Percentiles rank a stretch among this genome's conserved stretches.
These are phyloP conservation scores for Colletotrichum tamarilloi DNA, from an alignment of 2,329 filamentous ascomycete species.

Conservation along the genomic window DNA sequence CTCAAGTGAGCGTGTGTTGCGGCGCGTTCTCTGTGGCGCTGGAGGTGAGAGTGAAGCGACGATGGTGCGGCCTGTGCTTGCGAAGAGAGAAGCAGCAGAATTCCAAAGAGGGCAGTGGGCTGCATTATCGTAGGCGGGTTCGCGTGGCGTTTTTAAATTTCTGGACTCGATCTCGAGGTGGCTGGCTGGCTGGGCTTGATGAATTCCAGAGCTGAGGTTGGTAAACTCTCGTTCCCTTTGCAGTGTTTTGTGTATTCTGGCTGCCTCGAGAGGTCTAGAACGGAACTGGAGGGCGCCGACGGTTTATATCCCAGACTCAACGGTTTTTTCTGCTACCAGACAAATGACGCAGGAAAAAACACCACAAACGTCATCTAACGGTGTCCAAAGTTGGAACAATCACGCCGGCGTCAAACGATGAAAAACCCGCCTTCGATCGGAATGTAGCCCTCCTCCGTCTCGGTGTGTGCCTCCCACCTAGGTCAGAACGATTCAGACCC, in stretches of 20 bases:
- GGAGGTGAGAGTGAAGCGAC: slow-evolving; percentile 26
- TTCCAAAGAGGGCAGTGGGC: slow-evolving; percentile 14
- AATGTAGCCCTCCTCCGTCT: slow-evolving; percentile 11
- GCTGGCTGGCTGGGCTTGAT: background rate
- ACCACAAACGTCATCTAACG: slow-evolving; percentile 28
- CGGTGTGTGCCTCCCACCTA: background rate
- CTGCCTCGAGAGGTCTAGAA: slow-evolving; percentile 5
- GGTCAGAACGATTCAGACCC: slow-evolving; percentile 22
- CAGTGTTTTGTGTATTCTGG: background rate
- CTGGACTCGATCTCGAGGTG: background rate
- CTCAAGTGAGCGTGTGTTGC: slow-evolving; percentile 27
- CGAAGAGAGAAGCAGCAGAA: slow-evolving; percentile 23
- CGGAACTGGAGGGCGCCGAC: background rate
- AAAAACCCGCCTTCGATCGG: slow-evolving; percentile 19
- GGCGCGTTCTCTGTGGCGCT: slow-evolving; percentile 27
- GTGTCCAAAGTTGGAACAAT: background rate
- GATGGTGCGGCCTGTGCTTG: slow-evolving; percentile 21
- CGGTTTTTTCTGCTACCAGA: slow-evolving; percentile 13
- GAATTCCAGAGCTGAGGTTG: background rate
- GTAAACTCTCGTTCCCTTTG: background rate
- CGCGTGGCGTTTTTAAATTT: background rate
- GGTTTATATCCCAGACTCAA: background rate
- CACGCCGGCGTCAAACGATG: slow-evolving; percentile 13
- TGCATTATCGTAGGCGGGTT: slow-evolving; percentile 13
- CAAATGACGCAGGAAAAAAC: slow-evolving; percentile 16